phyloP scores from a whole-genome alignment of 2,329 filamentous ascomycete species.

The Penicillium sp. region DNA sequence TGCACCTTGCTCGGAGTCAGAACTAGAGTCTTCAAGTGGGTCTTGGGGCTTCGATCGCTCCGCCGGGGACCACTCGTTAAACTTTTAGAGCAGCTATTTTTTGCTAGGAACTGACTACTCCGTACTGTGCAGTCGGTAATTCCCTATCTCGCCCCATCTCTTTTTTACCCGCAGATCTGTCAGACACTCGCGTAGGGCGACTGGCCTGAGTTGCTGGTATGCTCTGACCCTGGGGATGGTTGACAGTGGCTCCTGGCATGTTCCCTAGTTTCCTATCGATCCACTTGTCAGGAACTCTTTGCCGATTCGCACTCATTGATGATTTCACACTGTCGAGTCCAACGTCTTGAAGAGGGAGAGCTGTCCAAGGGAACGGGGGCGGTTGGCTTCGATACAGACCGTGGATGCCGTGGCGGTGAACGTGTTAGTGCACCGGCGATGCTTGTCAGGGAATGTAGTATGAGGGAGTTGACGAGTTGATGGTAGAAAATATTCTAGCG shows the following conservation, averaged over 20 bases:
- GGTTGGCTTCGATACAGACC: conserved; percentile 6
- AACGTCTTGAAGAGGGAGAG: neutral
- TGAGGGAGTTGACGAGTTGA: neutral
- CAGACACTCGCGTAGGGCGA: neutral
- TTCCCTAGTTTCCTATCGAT: neutral
- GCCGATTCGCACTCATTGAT: conserved; percentile 10
- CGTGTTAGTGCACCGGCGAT: neutral
- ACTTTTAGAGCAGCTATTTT: neutral
- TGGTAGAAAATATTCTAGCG: too few relatives aligned
- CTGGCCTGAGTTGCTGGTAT: conserved; percentile 8
- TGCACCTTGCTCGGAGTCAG: conserved; percentile 9
- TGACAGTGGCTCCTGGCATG: conserved; percentile 12
- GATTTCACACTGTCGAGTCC: conserved; percentile 21
- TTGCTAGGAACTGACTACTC: neutral
- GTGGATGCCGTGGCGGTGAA: conserved; percentile 13
- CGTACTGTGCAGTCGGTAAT: neutral
- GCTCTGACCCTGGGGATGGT: conserved; percentile 4
- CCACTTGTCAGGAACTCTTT: conserved; percentile 22
- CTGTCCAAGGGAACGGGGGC: conserved; percentile 1
- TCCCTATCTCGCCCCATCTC: too few relatives aligned
- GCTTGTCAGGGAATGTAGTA: neutral
- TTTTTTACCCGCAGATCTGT: neutral
- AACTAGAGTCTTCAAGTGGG: conserved; percentile 10
- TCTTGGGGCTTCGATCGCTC: neutral
- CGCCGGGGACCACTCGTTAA: neutral